phyloP scores from a whole-genome alignment of 192 early-diverging fungal genomes.

The Phlyctochytrium arcticum region DNA sequence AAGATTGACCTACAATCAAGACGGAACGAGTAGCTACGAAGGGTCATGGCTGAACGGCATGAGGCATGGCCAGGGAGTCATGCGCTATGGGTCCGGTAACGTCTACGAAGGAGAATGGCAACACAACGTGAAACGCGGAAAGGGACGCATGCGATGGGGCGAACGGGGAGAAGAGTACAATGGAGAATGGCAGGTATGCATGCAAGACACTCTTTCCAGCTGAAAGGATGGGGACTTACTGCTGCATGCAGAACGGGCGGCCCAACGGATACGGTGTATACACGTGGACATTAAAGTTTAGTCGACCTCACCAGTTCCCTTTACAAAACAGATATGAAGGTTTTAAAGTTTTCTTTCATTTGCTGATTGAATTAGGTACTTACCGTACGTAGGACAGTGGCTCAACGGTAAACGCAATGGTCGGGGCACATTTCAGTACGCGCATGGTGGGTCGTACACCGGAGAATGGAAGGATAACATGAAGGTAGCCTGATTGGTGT shows the following conservation, averaged over 20 bases:
- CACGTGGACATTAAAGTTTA: constrained; percentile 35
- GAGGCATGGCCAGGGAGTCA: constrained; percentile 44
- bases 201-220: neutral
- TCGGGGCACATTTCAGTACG: constrained; percentile 47
- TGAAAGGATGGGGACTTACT: neutral
- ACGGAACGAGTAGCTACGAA: constrained; percentile 27
- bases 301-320: constrained; percentile 38
- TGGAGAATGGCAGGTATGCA: constrained; percentile 47
- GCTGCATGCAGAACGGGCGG: constrained; percentile 30
- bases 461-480: constrained; percentile 53
- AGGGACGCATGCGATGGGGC: constrained; percentile 49
- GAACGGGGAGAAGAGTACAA: constrained; percentile 40
- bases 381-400: constrained; percentile 36
- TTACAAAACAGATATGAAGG: constrained; percentile 45
- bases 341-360: neutral
- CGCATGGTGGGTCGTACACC: constrained; percentile 44
- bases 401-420: constrained; percentile 43
- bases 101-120: constrained; percentile 51
- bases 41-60: constrained; percentile 39
- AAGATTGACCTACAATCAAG: constrained; percentile 26
- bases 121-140: constrained; percentile 42
- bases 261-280: constrained; percentile 47
- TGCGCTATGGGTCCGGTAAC: constrained; percentile 52
- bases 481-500: constrained; percentile 29
- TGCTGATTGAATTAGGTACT: neutral